A percentile compares a stretch with the other conserved stretches of the same genome.
phyloP scores from a whole-genome alignment of 208 protist genomes.

The Wallacemonas sp. region DNA sequence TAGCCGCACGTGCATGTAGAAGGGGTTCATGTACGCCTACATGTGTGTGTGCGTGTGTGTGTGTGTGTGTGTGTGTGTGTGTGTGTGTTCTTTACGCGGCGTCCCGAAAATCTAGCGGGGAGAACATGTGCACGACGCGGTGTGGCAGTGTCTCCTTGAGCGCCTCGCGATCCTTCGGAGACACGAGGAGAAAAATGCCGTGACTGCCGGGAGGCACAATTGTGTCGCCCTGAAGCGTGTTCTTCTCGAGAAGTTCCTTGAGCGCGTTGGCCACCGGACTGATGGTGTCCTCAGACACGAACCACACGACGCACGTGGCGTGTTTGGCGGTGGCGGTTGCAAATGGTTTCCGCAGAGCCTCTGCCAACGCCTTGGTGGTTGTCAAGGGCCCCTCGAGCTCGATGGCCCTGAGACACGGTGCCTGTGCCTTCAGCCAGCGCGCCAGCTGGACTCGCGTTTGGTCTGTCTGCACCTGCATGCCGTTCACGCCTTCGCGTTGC shows the following conservation, averaged over 20 bases:
- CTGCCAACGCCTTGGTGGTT: background rate
- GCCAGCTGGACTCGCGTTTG: background rate
- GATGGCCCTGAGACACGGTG: background rate
- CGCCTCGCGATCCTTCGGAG: constrained; percentile 39
- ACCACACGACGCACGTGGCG: constrained; percentile 54
- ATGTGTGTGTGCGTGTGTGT: background rate
- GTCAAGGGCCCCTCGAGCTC: background rate
- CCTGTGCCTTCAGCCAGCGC: background rate
- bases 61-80: background rate
- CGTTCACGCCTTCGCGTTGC: constrained; percentile 35
- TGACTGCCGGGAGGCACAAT: constrained; percentile 48
- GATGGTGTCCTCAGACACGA: constrained; percentile 36
- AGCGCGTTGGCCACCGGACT: constrained; percentile 41
- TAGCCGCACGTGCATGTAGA: too few species aligned
- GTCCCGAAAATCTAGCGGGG: background rate
- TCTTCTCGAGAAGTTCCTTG: constrained; percentile 77
- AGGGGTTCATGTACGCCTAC: too few species aligned
- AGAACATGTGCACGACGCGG: constrained; percentile 78
- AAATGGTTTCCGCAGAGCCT: constrained; percentile 31
- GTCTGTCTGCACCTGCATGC: constrained; percentile 27
- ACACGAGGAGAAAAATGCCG: constrained; percentile 50
- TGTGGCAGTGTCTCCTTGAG: constrained; percentile 66
- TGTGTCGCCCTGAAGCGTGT: constrained; percentile 41
- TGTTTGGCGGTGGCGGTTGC: constrained; percentile 17
- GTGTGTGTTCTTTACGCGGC: background rate